Conservation (phyloP, 192 early-diverging fungal species). For the Coemansia sp. region DNA sequence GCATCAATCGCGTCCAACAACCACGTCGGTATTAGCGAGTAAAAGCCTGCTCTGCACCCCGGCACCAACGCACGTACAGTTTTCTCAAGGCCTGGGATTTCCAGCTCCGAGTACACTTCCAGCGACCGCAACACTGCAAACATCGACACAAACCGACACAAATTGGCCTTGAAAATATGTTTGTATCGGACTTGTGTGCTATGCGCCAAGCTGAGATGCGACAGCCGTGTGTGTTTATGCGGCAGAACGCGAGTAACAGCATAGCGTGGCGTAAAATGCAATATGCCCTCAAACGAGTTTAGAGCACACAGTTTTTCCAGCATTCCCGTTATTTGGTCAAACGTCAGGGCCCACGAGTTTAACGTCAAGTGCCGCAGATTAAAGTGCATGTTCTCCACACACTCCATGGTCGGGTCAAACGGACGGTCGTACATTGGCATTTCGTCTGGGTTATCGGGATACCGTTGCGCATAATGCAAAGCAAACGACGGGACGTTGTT, state of each 20-base stretch:
- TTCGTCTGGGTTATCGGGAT: background rate
- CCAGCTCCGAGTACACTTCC: constrained; percentile 27
- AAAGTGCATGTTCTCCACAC: background rate
- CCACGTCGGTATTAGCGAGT: constrained; percentile 25
- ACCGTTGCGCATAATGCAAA: background rate
- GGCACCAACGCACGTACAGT: constrained; percentile 13
- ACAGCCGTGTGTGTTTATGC: constrained; percentile 2
- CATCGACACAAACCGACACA: constrained; percentile 20
- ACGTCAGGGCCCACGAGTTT: constrained; percentile 36
- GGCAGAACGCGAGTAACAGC: background rate
- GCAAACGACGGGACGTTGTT: constrained; percentile 10
- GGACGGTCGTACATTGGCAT: constrained; percentile 12
- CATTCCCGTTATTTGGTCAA: constrained; percentile 23
- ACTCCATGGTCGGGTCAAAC: background rate
- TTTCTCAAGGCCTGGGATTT: constrained; percentile 13
- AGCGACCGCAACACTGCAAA: constrained; percentile 15
- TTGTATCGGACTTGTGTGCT: constrained; percentile 8
- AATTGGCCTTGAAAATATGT: constrained; percentile 20
- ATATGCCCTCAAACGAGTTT: constrained; percentile 27
- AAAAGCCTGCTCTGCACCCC: constrained; percentile 11
- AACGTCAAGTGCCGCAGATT: constrained; percentile 16
- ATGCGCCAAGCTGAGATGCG: constrained; percentile 24
- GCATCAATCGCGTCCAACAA: constrained; percentile 10
- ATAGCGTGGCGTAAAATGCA: constrained; percentile 14
- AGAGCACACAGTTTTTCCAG: constrained; percentile 3